Evolutionary conservation across 805 yeast genomes (phyloP).

Genomic region (Suhomyces vadensis): DNA sequence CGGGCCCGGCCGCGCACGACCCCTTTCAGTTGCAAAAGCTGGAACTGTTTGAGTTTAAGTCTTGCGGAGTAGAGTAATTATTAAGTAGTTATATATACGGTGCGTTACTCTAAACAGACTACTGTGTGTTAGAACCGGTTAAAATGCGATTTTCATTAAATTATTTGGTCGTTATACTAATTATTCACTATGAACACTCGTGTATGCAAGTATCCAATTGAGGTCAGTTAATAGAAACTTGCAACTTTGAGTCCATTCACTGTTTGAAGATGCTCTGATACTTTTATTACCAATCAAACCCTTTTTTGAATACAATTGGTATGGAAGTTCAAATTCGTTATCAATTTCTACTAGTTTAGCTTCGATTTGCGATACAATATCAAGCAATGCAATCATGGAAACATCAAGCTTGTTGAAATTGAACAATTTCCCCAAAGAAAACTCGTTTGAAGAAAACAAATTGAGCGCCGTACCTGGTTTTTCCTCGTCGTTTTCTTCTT

Average conservation of each 20-base stretch:
- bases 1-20: not conserved
- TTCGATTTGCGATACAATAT: conserved; percentile 56
- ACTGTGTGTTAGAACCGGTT: too few species aligned
- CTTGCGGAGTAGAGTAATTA: not conserved
- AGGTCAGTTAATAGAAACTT: conserved; percentile 71
- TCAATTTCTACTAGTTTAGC: conserved; percentile 46
- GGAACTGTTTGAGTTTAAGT: too few species aligned
- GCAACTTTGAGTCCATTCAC: conserved; percentile 90
- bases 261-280: conserved; percentile 69
- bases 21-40: not conserved
- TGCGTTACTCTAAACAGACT: too few species aligned
- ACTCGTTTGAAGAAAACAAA: conserved; percentile 68
- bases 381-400: conserved; percentile 77
- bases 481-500: conserved; percentile 1
- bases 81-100: too few species aligned
- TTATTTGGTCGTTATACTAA: too few species aligned
- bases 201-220: conserved; percentile 82
- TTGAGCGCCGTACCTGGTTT: conserved; percentile 47
- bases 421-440: conserved; percentile 67
- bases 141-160: too few species aligned
- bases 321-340: conserved; percentile 65
- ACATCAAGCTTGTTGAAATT: conserved; percentile 77
- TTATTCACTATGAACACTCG: conserved; percentile 36
- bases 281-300: conserved; percentile 78
- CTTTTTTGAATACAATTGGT: conserved; percentile 52